These are phyloP conservation scores for Trifolium dubium DNA, from an alignment of 306 rosid species.

Conservation along the genomic window DNA sequence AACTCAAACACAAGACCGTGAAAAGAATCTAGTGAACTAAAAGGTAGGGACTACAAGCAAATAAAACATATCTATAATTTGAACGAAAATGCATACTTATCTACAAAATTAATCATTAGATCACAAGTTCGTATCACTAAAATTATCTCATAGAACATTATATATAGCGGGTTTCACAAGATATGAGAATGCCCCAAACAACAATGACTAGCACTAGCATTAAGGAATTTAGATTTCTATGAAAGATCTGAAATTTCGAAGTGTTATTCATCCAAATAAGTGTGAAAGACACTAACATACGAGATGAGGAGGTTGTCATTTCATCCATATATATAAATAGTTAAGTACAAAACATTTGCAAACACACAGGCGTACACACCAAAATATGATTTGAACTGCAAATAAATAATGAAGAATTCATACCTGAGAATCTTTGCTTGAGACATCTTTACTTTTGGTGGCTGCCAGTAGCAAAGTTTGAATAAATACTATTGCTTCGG, in stretches of 20 bases:
- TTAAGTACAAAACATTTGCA: not conserved
- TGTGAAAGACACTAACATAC: not conserved
- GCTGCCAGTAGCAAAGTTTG: constrained; percentile 61
- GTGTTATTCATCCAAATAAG: not conserved
- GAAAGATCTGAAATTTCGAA: not conserved
- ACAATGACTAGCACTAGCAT: not conserved
- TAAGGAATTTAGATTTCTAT: not conserved
- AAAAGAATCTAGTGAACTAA: constrained; percentile 17
- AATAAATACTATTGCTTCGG: constrained; percentile 79
- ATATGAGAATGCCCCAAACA: not conserved
- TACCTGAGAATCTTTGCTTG: constrained; percentile 70
- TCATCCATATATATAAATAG: not conserved
- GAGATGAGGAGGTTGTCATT: not conserved
- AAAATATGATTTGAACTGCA: constrained; percentile 25
- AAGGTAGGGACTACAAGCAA: constrained; percentile 26
- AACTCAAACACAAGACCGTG: constrained; percentile 8
- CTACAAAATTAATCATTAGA: not conserved
- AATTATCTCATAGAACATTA: constrained; percentile 9
- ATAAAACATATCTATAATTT: constrained; percentile 2
- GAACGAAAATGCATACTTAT: constrained; percentile 10
- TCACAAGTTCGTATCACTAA: constrained; percentile 8
- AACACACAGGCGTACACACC: not conserved
- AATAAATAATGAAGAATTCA: constrained; percentile 24
- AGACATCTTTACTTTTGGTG: constrained; percentile 49
- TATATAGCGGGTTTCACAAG: not conserved